Base-by-base conservation (phyloP, 2,329 filamentous ascomycete genomes). In the Cytospora chrysosperma region DNA sequence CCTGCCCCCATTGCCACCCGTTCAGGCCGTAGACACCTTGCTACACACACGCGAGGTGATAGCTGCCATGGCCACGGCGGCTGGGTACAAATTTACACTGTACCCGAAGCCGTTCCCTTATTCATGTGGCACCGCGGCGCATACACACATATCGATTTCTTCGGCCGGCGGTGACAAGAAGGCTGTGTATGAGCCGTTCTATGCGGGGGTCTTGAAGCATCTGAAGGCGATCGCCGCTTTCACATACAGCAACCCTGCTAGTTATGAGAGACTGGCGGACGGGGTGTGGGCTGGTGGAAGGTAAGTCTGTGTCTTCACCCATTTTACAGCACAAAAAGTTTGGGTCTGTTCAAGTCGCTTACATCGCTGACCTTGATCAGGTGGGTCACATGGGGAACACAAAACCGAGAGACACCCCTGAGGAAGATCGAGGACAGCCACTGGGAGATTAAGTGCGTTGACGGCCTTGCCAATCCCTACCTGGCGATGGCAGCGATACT, bases 391-490 rank as follows among this genome's bases (percentile, higher is more conserved):
- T 96, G 91, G 91, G 92, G 92, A 15, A 90, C 86, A 5, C 88
- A 95, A 75, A 95, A 95, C 73, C 86, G 90, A 21, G 90, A 94
- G 77, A 81, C 86, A 5, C 88, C 91, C 0, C 78, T 96, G 12
- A 84, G 91, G 15, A 88, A 89, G 72, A 83, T 92, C 55, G 77
- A 78, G 3, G 77, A 74, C 2, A 86, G 85, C 24, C 88, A 92
- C 70, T 96, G 91, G 89, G 92, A 96, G 75, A 69, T 96, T 26
- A 89, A 92, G 71, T 86, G 84, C 61, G 71, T 94, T n/a, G 92
- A 96, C 70, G 92, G 91, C 0, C 75, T 92, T 21, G 89, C 91
- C 3, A 96, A 96, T 71, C 85, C 88, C 60, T 96, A 95, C 71
- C 75, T 96, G 1, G 88, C 85, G 0, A 73, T 90, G 21, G 81